Evolutionary conservation across 2,329 filamentous ascomycete species (phyloP).

Genomic region (Tolypocladium tropicale): DNA sequence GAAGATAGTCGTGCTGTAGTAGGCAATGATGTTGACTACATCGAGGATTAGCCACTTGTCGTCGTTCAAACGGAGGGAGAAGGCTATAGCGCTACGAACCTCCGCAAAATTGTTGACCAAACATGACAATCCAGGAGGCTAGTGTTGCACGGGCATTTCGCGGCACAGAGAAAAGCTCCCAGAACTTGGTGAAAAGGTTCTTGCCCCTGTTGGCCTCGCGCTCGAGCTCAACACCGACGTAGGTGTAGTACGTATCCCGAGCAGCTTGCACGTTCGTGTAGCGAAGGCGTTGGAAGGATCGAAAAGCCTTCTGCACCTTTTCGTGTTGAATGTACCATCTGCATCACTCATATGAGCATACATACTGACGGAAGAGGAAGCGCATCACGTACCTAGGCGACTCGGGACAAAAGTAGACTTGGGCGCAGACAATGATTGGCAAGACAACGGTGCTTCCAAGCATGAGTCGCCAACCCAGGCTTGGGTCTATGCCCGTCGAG

Average conservation of each 20-base stretch:
- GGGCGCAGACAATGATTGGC: constrained; percentile 38
- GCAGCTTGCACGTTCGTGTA: constrained; percentile 46
- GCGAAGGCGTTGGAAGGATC: constrained; percentile 42
- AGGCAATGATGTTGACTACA: constrained; percentile 43
- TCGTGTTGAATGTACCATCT: constrained; percentile 38
- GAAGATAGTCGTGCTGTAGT: constrained; percentile 39
- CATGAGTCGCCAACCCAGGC: constrained; percentile 45
- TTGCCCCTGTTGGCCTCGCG: constrained; percentile 23
- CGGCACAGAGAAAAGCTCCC: constrained; percentile 25
- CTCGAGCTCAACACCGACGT: constrained; percentile 15
- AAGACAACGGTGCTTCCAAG: constrained; percentile 48
- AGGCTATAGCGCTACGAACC: neutral
- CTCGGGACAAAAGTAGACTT: constrained; percentile 56
- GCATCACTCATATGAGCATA: neutral
- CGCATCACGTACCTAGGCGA: constrained; percentile 30
- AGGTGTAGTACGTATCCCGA: constrained; percentile 44
- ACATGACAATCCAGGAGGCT: neutral
- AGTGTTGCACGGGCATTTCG: constrained; percentile 20
- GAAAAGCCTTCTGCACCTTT: constrained; percentile 38
- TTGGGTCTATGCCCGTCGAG: constrained; percentile 19
- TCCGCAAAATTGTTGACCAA: constrained; percentile 5
- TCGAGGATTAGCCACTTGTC: neutral
- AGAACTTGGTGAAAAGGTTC: constrained; percentile 31
- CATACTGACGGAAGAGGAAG: too few species aligned
- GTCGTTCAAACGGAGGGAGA: neutral